Base-by-base conservation (phyloP, 331 rosid genomes). In the Spiraea crenata region DNA sequence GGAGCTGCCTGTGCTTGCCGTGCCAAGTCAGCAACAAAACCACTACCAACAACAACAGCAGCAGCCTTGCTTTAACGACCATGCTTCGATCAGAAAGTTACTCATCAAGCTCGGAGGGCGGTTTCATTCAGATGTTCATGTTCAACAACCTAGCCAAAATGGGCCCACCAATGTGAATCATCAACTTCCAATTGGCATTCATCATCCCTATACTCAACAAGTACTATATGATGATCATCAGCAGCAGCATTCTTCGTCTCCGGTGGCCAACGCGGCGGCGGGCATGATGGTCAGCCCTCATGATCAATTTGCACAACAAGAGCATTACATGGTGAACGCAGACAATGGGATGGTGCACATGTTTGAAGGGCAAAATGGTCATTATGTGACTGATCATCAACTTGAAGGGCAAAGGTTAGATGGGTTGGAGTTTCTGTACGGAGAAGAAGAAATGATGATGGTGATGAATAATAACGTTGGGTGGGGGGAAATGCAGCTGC, bases 101-200 rank as follows among this genome's bases (percentile, higher is more conserved):
- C 87, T 90, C 5, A 73, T 81, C 82, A 90, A 87, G 72, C 88
- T 90, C 2, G 93, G 88, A 67, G 96, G 93, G 19, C 82, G 85
- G 65, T 90, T 87, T 80, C 38, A 44, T 42, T 74, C 86, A 3
- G 76, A 84, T 47, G 80, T 41, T 11, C 57, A 75, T 63, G 80
- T 68, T 66, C 47, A 79, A 9, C 59, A 40, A 38, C 81, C 81
- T 6, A 65, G 57, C 56, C 83, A 81, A 73, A 76, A 78, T 49
- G 80, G 54, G 17, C 40, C 42, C 51, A 1, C 46, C 34, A 55
- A 44, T 45, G 38, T 56, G 48, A 63, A 65, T 74, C 57, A 58
- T 79, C 84, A 78, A 57, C 75, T 85, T 71, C 71, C 86, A 65
- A 40, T 51, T 71, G 79, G 61, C 37, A 44, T 31, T 5, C 34